Percentiles rank a stretch among this genome's conserved stretches.
Evolutionary conservation across 2,329 filamentous ascomycete species (phyloP).

Genomic region (Cercospora sp.): DNA sequence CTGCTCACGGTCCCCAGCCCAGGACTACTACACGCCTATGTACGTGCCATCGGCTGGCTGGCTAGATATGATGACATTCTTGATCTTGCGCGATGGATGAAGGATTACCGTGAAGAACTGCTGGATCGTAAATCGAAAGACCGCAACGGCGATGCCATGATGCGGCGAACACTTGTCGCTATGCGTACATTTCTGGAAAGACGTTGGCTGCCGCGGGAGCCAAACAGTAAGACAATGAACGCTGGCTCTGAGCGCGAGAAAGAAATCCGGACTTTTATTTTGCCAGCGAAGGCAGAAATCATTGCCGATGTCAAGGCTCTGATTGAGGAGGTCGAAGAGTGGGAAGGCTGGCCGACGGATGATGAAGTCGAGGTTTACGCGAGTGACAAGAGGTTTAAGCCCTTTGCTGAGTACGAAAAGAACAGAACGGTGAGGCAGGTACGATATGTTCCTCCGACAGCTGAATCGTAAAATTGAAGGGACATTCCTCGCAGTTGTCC

Average conservation of each 20-base stretch:
- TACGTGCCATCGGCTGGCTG: constrained; percentile 63
- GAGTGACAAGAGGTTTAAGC: constrained; percentile 16
- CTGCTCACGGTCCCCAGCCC: constrained; percentile 51
- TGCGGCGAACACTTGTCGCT: constrained; percentile 44
- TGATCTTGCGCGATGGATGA: constrained; percentile 60
- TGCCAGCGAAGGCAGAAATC: constrained; percentile 23
- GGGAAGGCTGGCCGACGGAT: constrained; percentile 49
- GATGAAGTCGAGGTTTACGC: constrained; percentile 43
- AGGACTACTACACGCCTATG: constrained; percentile 58
- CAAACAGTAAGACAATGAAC: background rate
- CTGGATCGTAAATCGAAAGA: constrained; percentile 30
- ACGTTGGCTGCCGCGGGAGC: constrained; percentile 26
- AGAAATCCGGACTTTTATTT: constrained; percentile 20
- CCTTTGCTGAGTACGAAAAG: background rate
- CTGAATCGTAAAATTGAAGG: background rate
- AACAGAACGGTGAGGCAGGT: background rate
- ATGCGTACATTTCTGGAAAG: constrained; percentile 47
- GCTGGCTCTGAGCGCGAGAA: background rate
- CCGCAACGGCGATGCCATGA: constrained; percentile 36
- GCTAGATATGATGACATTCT: constrained; percentile 62
- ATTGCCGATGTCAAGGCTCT: constrained; percentile 27
- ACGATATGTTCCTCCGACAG: background rate
- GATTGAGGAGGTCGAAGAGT: constrained; percentile 42
- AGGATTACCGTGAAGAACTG: constrained; percentile 48
- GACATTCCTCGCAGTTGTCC: background rate